Evolutionary conservation across 805 yeast genomes (phyloP), one percentile per base, ranked within the genome.

Genomic region (Cyberlindnera sargentensis): DNA sequence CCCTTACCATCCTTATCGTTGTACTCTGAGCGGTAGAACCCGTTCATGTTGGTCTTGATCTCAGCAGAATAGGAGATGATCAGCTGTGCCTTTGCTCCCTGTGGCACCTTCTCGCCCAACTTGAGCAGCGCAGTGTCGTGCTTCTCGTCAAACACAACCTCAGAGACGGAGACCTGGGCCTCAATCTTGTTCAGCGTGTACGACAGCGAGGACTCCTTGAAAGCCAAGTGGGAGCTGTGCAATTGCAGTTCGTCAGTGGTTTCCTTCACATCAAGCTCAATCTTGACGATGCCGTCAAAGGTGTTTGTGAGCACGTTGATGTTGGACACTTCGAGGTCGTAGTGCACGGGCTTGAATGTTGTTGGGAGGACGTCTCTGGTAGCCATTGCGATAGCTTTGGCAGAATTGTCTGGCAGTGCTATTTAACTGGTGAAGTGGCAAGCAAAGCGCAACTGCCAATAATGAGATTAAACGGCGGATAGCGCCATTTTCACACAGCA

Each of bases 21-120:
- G 63, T 84, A 84, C 37, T 76, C 70, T 23, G 88, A 82, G 54
- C 87, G 72, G 69, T 84, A 84, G 67, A 84, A 84, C 30, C 91
- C 90, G 42, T 82, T 80, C 91, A 84, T 84, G 56, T 82, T 78
- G 54, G 78, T 78, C 61, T 80, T 80, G 63, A 84, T 73, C 37
- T 64, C 66, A 47, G 86, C 91, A 29, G 69, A 64, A 62, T 74
- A 84, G 34, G 66, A 60, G 46, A 82, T 63, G 43, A 65, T 61
- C 48, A 84, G 62, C 11, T 61, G 53, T 28, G 73, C 75, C 40
- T 66, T 61, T 20, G 53, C 52, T 27, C 49, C 46, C 11, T 70
- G 58, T 9, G 69, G 71, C 23, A 61, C 57, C 29, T 62, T 57
- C n/a, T 65, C 62, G 41, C 66, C 74, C 46, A 90, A 73, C 34